Base-by-base conservation (phyloP, 257 asterid species). In the Petrea volubilis region DNA sequence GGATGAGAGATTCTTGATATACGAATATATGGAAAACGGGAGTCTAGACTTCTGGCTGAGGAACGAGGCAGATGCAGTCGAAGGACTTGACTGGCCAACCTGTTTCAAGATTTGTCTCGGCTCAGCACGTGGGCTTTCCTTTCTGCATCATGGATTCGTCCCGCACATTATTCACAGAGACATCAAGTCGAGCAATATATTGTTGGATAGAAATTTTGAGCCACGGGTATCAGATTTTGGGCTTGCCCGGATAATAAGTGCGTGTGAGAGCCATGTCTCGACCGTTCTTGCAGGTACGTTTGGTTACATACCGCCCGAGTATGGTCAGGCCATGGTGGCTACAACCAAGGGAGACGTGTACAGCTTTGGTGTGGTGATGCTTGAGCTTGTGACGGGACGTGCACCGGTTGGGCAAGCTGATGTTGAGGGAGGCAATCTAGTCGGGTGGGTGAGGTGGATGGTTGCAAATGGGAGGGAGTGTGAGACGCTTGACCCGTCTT, bases 371-470 rank as follows among this genome's bases (percentile, higher is more conserved):
- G 97, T 91, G 47, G 97, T 89, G 75, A 89, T 91, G 84, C 60
- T 91, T 36, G 97, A 91, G 82, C 77, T 91, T 20, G 82, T 91
- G 5, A 91, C 97, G 0, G 97, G 97, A 21, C 74, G 84, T 17
- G 72, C 81, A 0, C 94, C 98, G 11, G 81, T 77, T 0, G 98
- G 98, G 24, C 98, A 92, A 62, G 78, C 84, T 4, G 98, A 92
- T 29, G 78, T 77, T 2, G 97, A 92, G 64, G 97, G 98, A 14
- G 97, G 97, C 11, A 92, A 92, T 67, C 88, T 90, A 13, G 97
- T 92, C 6, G 98, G 98, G 1, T 92, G 98, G 97, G 90, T 85
- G 31, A 83, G 93, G 73, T 75, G 89, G 81, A 88, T 90, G 97
- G 72, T 52, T 17, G 84, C 68, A 0, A 74, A 61, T 6, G 87